Evolutionary conservation across 441 rosid genomes (phyloP).

Genomic region (Populus tomentosa): DNA sequence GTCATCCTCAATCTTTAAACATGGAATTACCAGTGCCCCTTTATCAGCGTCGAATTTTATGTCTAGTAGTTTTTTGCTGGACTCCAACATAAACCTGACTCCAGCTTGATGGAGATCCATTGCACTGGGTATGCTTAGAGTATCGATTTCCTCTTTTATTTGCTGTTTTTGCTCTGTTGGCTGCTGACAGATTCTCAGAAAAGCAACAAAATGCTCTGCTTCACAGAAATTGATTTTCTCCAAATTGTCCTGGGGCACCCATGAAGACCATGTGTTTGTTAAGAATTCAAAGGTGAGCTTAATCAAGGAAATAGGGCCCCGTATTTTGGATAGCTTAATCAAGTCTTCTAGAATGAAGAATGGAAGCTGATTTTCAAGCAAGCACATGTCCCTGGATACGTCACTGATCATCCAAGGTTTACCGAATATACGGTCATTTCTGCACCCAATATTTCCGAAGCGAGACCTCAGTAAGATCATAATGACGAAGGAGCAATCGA

Average conservation of each 20-base stretch:
- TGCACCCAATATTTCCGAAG: not conserved
- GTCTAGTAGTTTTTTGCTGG: not conserved
- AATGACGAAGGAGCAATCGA: conserved; percentile 18
- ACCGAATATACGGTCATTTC: conserved; percentile 3
- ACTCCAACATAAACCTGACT: conserved; percentile 5
- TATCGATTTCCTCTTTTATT: no score
- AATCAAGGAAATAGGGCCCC: no score
- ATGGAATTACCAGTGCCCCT: conserved; percentile 11
- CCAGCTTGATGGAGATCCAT: not conserved
- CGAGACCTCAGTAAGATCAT: not conserved
- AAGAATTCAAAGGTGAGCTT: no score
- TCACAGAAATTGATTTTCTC: no score
- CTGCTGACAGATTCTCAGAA: no score
- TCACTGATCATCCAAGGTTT: conserved; percentile 13
- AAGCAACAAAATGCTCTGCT: no score
- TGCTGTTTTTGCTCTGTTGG: no score
- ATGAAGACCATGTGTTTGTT: no score
- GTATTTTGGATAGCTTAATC: no score
- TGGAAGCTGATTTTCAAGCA: not conserved
- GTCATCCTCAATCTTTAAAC: not conserved
- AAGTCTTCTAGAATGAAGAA: no score
- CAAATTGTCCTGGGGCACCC: no score
- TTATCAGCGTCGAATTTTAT: not conserved
- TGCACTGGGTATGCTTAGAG: no score
- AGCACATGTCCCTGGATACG: conserved; percentile 10